Conservation (phyloP, 2,329 filamentous ascomycete species). For the Ophiosphaerella herpotricha region DNA sequence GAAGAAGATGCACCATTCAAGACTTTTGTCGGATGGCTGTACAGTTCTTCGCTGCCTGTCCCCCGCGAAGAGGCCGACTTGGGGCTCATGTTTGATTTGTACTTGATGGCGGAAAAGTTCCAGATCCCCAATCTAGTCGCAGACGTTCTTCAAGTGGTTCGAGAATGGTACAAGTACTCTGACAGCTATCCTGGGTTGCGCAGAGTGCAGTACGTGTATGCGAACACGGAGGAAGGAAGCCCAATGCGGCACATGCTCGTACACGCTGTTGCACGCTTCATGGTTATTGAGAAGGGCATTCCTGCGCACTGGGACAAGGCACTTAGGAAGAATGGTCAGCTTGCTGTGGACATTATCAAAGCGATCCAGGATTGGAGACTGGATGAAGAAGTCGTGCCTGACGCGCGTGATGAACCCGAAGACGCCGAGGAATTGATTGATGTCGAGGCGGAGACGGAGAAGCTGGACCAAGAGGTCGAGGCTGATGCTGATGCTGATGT, state of each 20-base stretch:
- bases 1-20: constrained; percentile 58
- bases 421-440: constrained; percentile 45
- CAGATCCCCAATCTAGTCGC: constrained; percentile 53
- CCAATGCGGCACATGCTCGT: constrained; percentile 58
- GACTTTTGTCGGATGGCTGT: constrained; percentile 60
- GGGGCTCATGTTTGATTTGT: constrained; percentile 57
- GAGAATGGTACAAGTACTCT: constrained; percentile 58
- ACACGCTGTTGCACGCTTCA: constrained; percentile 54
- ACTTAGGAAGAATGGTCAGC: constrained; percentile 58
- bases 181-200: constrained; percentile 58
- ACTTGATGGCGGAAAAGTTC: constrained; percentile 60
- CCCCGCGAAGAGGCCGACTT: constrained; percentile 58
- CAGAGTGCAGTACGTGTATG: constrained; percentile 59
- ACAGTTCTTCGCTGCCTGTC: constrained; percentile 53
- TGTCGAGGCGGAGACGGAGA: constrained; percentile 43
- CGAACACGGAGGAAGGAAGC: constrained; percentile 53
- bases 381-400: constrained; percentile 54
- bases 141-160: constrained; percentile 56
- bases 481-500: constrained; percentile 32
- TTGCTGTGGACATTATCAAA: constrained; percentile 60
- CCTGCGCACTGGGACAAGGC: constrained; percentile 61
- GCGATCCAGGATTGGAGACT: constrained; percentile 60
- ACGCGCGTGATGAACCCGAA: constrained; percentile 52
- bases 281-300: constrained; percentile 56
- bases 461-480: constrained; percentile 38